Evolutionary conservation across 2,329 filamentous ascomycete species (phyloP), one percentile per base, ranked within the genome.

Genomic region (Colletotrichum incanum): DNA sequence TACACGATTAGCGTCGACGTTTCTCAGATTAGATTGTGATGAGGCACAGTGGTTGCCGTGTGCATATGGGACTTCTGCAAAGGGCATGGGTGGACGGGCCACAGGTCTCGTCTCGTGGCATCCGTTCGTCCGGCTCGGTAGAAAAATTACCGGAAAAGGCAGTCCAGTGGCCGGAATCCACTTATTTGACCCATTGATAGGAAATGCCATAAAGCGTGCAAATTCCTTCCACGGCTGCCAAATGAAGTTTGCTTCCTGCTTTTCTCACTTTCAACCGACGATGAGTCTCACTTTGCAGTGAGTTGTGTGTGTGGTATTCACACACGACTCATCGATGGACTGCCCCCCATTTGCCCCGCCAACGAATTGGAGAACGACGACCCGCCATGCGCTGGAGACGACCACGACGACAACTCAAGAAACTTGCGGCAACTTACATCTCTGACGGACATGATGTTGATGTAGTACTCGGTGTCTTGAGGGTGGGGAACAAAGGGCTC

Each of bases 401-500:
- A 67, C 65, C 56, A 73, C 37, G 39, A 67, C 64, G 56, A 73
- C 39, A 52, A 50, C 34, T 66, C 66, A 62, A 43, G 49, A 74
- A 76, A 78, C 76, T 74, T 77, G 67, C 56, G 50, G 68, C 64
- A 70, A 92, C 95, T 92, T 92, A 98, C 96, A 92, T 98, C 96
- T 89, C 96, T 94, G 81, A 98, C 95, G 75, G 96, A 98, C 91
- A 98, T 96, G 89, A 99, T 99, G 92, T 98, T 98, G 89, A 99
- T 98, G 88, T 99, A 99, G 89, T 98, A 98, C 87, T 99, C 96
- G 76, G 96, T 98, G 84, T 95, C 93, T 79, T 95, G 90, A 76
- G 95, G 93, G 86, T 99, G 96, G 80, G 96, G 96, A 75, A 98
- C 95, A 82, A 99, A 98, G 64, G 96, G 96, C 91, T 99, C 96